Percentiles rank a stretch among this genome's conserved stretches.
Conservation (phyloP, 208 protist genomes). For the Leishmania guyanensis region DNA sequence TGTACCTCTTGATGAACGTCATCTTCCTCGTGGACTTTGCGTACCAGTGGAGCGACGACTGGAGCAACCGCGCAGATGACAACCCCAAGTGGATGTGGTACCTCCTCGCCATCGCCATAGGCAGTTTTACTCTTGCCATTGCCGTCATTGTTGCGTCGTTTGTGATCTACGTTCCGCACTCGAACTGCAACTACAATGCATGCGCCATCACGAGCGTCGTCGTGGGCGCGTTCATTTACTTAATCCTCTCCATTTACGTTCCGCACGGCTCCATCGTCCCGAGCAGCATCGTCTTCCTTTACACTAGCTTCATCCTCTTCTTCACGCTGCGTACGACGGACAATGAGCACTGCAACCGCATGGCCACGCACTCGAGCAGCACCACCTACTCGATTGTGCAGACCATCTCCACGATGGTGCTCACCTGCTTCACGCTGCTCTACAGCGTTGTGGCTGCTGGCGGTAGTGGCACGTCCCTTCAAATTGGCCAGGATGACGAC, state of each 20-base stretch:
- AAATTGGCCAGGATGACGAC: conserved; percentile 67
- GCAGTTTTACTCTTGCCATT: conserved; percentile 51
- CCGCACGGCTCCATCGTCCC: conserved; percentile 92
- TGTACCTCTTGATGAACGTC: conserved; percentile 92
- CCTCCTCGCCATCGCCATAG: conserved; percentile 58
- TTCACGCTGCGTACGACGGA: conserved; percentile 74
- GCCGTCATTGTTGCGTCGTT: conserved; percentile 60
- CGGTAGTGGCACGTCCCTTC: conserved; percentile 61
- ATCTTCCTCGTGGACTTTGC: conserved; percentile 95
- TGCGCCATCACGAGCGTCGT: conserved; percentile 83
- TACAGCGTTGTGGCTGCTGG: conserved; percentile 80
- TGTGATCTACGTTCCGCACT: conserved; percentile 74
- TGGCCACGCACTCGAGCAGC: conserved; percentile 28
- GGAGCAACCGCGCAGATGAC: conserved; percentile 81
- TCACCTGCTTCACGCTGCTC: conserved; percentile 67
- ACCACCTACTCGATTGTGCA: conserved; percentile 60
- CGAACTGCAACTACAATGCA: conserved; percentile 86
- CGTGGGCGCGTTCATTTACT: conserved; percentile 76
- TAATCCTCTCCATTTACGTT: conserved; percentile 81
- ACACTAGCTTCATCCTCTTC: conserved; percentile 87
- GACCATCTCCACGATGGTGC: conserved; percentile 43
- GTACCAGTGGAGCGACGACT: conserved; percentile 93
- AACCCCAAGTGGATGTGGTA: conserved; percentile 91
- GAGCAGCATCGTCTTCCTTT: conserved; percentile 91
- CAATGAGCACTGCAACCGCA: conserved; percentile 70